Percentiles rank a stretch among this genome's conserved stretches.
phyloP scores from a whole-genome alignment of 2,329 filamentous ascomycete genomes.

The Chaetomium strumarium region DNA sequence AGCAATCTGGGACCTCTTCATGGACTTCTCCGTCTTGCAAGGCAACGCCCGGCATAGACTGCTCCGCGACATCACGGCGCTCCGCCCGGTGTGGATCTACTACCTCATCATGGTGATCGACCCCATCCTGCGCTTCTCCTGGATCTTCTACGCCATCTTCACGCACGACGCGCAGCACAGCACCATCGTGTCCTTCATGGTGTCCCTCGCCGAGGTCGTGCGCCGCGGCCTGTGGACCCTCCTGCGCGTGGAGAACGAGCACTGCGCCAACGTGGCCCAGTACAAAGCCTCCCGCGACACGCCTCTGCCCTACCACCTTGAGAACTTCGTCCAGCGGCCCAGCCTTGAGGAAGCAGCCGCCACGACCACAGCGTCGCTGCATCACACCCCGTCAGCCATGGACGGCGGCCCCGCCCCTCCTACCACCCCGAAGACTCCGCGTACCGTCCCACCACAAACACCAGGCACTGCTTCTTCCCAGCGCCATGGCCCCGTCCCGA shows the following conservation, averaged over 20 bases:
- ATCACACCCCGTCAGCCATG: background rate
- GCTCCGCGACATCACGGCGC: constrained; percentile 72
- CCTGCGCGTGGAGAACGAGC: constrained; percentile 95
- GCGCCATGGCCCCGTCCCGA: background rate
- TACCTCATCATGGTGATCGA: constrained; percentile 80
- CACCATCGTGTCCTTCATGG: constrained; percentile 71
- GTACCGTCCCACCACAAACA: background rate
- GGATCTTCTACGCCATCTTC: constrained; percentile 90
- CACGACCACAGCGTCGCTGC: constrained; percentile 10
- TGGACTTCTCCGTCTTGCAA: constrained; percentile 94
- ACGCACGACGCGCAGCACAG: constrained; percentile 75
- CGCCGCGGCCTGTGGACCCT: constrained; percentile 86
- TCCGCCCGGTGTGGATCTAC: constrained; percentile 76
- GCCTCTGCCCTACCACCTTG: constrained; percentile 71
- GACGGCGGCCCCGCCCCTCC: background rate
- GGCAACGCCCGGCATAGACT: constrained; percentile 60
- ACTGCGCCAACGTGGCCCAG: constrained; percentile 83
- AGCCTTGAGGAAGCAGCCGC: constrained; percentile 32
- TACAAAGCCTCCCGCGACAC: constrained; percentile 88
- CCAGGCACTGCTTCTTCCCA: background rate
- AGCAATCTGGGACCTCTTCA: constrained; percentile 88
- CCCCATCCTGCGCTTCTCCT: constrained; percentile 81
- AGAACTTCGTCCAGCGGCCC: constrained; percentile 39
- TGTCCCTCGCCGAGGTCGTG: constrained; percentile 72
- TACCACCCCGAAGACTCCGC: background rate